These are phyloP conservation scores for Cyberlindnera saturnus DNA, from an alignment of 805 yeast genomes.

Conservation along the genomic window DNA sequence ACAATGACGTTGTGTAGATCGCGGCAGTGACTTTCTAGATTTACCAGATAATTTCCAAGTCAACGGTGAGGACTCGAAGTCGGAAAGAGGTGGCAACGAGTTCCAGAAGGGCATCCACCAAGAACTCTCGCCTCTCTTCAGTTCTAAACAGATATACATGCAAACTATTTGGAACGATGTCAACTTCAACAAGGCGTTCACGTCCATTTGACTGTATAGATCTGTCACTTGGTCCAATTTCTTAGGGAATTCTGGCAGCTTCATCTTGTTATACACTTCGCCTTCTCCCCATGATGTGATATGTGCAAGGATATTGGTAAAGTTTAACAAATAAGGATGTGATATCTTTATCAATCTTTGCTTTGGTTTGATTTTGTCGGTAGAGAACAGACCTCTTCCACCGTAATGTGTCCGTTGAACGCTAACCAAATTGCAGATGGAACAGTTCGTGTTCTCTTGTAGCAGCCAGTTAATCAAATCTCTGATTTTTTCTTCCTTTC, in stretches of 20 bases:
- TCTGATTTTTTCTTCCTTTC: not conserved
- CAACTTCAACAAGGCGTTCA: conserved; percentile 33
- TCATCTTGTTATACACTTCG: conserved; percentile 21
- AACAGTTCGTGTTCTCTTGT: not conserved
- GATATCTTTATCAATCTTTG: conserved; percentile 53
- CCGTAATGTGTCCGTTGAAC: conserved; percentile 37
- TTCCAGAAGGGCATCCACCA: conserved; percentile 68
- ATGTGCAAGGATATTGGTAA: conserved; percentile 43
- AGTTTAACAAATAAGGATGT: conserved; percentile 51
- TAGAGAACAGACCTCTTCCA: conserved; percentile 63
- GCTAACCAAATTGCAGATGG: conserved; percentile 33
- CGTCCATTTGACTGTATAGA: conserved; percentile 10
- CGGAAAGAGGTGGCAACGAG: conserved; percentile 52
- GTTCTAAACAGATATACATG: conserved; percentile 43
- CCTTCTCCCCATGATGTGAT: conserved; percentile 23
- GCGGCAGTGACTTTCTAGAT: conserved; percentile 36
- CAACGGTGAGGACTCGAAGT: conserved; percentile 54
- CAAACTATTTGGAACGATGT: conserved; percentile 57
- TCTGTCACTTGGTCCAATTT: conserved; percentile 15
- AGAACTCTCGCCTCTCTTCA: conserved; percentile 31
- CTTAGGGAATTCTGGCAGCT: conserved; percentile 6
- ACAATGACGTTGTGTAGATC: conserved; percentile 33
- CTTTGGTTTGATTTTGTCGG: conserved; percentile 28
- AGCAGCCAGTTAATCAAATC: conserved; percentile 16
- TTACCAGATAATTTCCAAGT: conserved; percentile 41